Conservation (phyloP, 2,329 filamentous ascomycete genomes). For the Diaporthe caulivora region DNA sequence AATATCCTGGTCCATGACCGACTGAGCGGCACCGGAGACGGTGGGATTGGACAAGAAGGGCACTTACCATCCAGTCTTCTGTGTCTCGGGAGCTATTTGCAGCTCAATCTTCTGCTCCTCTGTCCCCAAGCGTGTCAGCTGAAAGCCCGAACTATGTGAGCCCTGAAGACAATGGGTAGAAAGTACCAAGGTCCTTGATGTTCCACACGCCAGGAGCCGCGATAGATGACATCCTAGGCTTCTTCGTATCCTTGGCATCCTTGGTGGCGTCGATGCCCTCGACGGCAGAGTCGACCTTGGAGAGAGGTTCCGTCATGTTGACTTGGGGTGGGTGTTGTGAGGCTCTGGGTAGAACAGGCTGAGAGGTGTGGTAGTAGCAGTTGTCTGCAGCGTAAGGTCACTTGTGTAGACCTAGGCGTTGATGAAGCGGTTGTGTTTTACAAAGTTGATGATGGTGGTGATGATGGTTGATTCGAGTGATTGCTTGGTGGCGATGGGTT, state of each 20-base stretch:
- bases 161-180: slow-evolving; percentile 26
- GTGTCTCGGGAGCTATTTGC: slow-evolving; percentile 83
- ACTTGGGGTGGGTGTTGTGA: slow-evolving; percentile 38
- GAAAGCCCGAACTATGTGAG: neutral
- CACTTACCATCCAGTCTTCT: slow-evolving; percentile 87
- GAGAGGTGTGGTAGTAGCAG: neutral
- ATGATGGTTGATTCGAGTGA: slow-evolving; percentile 10
- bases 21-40: fast-evolving
- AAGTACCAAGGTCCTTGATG: slow-evolving; percentile 87
- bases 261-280: slow-evolving; percentile 80
- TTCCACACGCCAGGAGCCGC: slow-evolving; percentile 81
- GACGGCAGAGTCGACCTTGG: slow-evolving; percentile 93
- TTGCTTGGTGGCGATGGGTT: neutral
- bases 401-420: neutral
- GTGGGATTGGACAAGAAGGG: neutral
- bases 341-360: slow-evolving; percentile 43
- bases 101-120: slow-evolving; percentile 81
- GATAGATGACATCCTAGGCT: slow-evolving; percentile 79
- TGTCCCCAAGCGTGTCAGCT: slow-evolving; percentile 52
- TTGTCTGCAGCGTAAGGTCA: neutral
- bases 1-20: neutral
- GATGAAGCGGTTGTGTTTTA: neutral
- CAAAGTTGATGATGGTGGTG: slow-evolving; percentile 7
- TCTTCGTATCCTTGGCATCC: slow-evolving; percentile 73
- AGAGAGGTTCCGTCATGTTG: slow-evolving; percentile 70